Evolutionary conservation across 768 basidiomycete species (phyloP).

Genomic region (Mycena leptocephala): DNA sequence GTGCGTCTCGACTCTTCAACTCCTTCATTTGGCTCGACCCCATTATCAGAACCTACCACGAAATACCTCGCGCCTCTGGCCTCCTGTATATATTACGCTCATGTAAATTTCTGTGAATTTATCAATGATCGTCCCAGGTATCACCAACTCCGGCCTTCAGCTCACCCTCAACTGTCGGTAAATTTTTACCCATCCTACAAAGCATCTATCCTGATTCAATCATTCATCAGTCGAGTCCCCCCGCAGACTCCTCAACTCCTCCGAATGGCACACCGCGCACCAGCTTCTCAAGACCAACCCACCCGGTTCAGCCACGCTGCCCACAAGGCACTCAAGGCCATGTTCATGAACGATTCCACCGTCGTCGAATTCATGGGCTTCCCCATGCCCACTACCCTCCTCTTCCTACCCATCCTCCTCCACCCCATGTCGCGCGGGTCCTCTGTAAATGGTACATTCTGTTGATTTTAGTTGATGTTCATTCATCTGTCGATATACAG

Average conservation of each 20-base stretch:
- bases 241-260: slow-evolving; percentile 6
- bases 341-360: background rate
- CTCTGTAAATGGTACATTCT: background rate
- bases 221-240: slow-evolving; percentile 9
- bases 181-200: background rate
- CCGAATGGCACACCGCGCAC: slow-evolving; percentile 1
- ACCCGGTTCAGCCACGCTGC: slow-evolving; percentile 1
- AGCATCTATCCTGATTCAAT: background rate
- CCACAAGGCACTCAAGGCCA: background rate
- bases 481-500: background rate
- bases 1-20: too few species aligned
- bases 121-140: too few species aligned
- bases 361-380: slow-evolving; percentile 19
- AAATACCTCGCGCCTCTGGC: too few species aligned
- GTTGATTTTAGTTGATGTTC: background rate
- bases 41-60: too few species aligned
- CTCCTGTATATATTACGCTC: too few species aligned
- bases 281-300: slow-evolving; percentile 8
- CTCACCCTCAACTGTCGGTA: slow-evolving; percentile 8
- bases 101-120: too few species aligned
- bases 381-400: slow-evolving; percentile 12
- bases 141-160: background rate
- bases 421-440: slow-evolving; percentile 17
- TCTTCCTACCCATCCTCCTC: slow-evolving; percentile 16
- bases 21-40: too few species aligned